phyloP scores from a whole-genome alignment of 108 stramenopile species.

The Cylindrotheca fusiformis region DNA sequence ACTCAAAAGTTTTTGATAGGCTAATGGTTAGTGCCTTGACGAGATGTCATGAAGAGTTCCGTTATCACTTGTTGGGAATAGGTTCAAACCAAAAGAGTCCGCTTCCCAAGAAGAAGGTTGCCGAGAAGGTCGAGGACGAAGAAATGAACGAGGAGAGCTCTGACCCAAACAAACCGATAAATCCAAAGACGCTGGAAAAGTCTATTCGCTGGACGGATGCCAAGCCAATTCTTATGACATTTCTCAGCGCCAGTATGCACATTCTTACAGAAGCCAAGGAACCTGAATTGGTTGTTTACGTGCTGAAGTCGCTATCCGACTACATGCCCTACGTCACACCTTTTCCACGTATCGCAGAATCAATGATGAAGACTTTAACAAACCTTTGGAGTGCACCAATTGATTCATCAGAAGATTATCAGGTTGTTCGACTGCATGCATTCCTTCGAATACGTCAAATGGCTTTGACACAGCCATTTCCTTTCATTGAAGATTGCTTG shows the following conservation, averaged over 20 bases:
- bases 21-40: constrained; percentile 70
- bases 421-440: constrained; percentile 82
- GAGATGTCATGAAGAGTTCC: constrained; percentile 68
- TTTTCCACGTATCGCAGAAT: constrained; percentile 73
- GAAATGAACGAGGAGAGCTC: constrained; percentile 32
- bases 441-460: constrained; percentile 94
- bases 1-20: constrained; percentile 72
- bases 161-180: constrained; percentile 76
- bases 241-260: constrained; percentile 71
- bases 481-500: constrained; percentile 89
- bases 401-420: constrained; percentile 75
- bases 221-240: constrained; percentile 59
- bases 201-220: constrained; percentile 53
- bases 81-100: constrained; percentile 12
- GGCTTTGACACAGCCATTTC: constrained; percentile 89
- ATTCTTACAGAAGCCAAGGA: constrained; percentile 81
- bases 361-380: constrained; percentile 68
- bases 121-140: constrained; percentile 25
- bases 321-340: constrained; percentile 85
- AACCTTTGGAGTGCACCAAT: constrained; percentile 79
- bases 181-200: constrained; percentile 61
- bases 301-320: constrained; percentile 64
- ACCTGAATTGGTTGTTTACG: constrained; percentile 65
- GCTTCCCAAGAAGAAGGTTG: constrained; percentile 13
- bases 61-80: constrained; percentile 62